Percentiles rank a stretch among this genome's conserved stretches.
Conservation (phyloP, 2,329 filamentous ascomycete genomes). For the Trichoderma simmonsii region DNA sequence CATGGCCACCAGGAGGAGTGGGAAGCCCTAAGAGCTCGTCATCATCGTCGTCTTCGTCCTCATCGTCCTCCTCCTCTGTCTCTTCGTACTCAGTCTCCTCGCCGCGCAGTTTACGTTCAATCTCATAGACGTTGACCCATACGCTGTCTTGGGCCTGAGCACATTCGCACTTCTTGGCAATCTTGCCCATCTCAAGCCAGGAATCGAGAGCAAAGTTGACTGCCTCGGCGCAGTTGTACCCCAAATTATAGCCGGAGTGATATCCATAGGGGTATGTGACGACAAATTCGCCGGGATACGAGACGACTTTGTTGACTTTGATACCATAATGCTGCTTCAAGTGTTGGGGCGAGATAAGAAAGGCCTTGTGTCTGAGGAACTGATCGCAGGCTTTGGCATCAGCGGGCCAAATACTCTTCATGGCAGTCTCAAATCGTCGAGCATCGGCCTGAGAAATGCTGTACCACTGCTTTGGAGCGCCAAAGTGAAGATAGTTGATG, state of each 20-base stretch:
- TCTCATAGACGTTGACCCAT: slow-evolving; percentile 95
- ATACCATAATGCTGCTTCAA: slow-evolving; percentile 88
- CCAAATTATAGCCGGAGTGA: slow-evolving; percentile 95
- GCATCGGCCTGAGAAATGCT: slow-evolving; percentile 97
- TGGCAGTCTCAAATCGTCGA: slow-evolving; percentile 85
- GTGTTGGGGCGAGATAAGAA: slow-evolving; percentile 87
- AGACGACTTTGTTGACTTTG: slow-evolving; percentile 92
- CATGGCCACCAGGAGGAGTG: slow-evolving; percentile 73
- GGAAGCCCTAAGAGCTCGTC: slow-evolving; percentile 66
- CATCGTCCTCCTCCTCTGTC: slow-evolving; percentile 65
- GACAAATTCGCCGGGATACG: slow-evolving; percentile 95
- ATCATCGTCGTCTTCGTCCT: slow-evolving; percentile 61
- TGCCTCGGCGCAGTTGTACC: slow-evolving; percentile 97
- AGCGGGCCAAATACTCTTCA: slow-evolving; percentile 92
- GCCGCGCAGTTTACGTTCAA: slow-evolving; percentile 88
- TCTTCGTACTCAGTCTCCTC: slow-evolving; percentile 84
- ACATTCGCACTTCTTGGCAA: slow-evolving; percentile 95
- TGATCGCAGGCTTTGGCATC: slow-evolving; percentile 96
- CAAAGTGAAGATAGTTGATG: slow-evolving; percentile 99
- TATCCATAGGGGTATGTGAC: slow-evolving; percentile 99
- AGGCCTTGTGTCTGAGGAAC: slow-evolving; percentile 96
- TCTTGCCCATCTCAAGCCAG: slow-evolving; percentile 91
- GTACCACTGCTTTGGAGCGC: slow-evolving; percentile 98
- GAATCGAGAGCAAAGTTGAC: slow-evolving; percentile 97
- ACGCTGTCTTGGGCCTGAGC: slow-evolving; percentile 94